A percentile compares a stretch with the other conserved stretches of the same genome.
Evolutionary conservation across 2,329 filamentous ascomycete species (phyloP).

Genomic region (Colletotrichum limetticola): DNA sequence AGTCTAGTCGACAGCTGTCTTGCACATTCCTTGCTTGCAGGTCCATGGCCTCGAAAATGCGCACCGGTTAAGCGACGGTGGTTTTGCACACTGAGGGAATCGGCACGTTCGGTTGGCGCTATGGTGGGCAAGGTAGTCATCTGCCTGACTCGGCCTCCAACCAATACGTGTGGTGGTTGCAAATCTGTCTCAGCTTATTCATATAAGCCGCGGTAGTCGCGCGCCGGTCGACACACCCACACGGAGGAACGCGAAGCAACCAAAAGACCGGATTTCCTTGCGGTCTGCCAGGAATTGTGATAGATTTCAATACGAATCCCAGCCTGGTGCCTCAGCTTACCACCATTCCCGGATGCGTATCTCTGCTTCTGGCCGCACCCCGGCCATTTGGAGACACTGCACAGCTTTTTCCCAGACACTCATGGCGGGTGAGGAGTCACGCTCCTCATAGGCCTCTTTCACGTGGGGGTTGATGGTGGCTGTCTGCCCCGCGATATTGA

Average conservation of each 20-base stretch:
- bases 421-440: conserved; percentile 22
- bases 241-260: conserved; percentile 28
- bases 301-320: conserved; percentile 4
- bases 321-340: conserved; percentile 24
- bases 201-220: conserved; percentile 32
- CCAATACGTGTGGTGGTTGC: conserved; percentile 30
- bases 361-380: conserved; percentile 1
- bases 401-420: not conserved
- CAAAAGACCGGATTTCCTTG: conserved; percentile 24
- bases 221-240: conserved; percentile 27
- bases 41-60: conserved; percentile 7
- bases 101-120: conserved; percentile 28
- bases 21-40: conserved; percentile 18
- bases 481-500: conserved; percentile 32
- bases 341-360: conserved; percentile 19
- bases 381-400: not conserved
- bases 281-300: not conserved
- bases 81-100: not conserved
- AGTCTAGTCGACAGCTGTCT: conserved; percentile 23
- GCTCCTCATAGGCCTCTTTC: conserved; percentile 29
- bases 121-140: conserved; percentile 29
- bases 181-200: conserved; percentile 35
- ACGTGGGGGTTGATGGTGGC: conserved; percentile 37
- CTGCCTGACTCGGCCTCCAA: conserved; percentile 25
- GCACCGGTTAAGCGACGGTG: conserved; percentile 2